A percentile compares a stretch with the other conserved stretches of the same genome.
These are phyloP conservation scores for Sporobolomyces phaffii DNA, from an alignment of 768 basidiomycete species.

Conservation along the genomic window DNA sequence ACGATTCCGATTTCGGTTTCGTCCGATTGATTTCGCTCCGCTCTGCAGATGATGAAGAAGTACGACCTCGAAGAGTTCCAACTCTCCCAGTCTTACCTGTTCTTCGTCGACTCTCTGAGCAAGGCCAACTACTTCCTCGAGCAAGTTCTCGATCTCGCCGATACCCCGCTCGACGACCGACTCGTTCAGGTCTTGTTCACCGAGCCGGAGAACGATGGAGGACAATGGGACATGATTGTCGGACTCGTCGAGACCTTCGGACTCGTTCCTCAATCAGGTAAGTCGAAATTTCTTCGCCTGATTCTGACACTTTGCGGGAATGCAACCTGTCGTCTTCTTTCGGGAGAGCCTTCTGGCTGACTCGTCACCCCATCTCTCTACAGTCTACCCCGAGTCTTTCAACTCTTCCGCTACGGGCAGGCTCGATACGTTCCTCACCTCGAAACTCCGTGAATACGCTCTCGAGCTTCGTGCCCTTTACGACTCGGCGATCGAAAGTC, in stretches of 20 bases:
- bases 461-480: constrained; percentile 58
- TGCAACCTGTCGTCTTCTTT: no score
- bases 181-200: constrained; percentile 68
- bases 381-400: constrained; percentile 55
- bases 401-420: constrained; percentile 69
- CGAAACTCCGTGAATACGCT: constrained; percentile 85
- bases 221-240: constrained; percentile 45
- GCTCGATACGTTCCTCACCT: constrained; percentile 73
- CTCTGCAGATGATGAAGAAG: constrained; percentile 69
- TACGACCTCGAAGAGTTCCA: constrained; percentile 78
- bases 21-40: constrained; percentile 38
- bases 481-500: neutral
- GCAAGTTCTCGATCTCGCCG: constrained; percentile 65
- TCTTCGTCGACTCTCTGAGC: constrained; percentile 96
- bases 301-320: neutral
- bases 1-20: neutral
- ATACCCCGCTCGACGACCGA: constrained; percentile 73
- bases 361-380: no score
- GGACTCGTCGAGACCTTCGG: constrained; percentile 73
- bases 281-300: neutral
- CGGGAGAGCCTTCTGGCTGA: no score
- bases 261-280: constrained; percentile 64
- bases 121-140: constrained; percentile 63
- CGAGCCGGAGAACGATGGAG: constrained; percentile 76
- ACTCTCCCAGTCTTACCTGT: constrained; percentile 62